phyloP scores from a whole-genome alignment of 306 rosid species.

The Pyrus bretschneideri region DNA sequence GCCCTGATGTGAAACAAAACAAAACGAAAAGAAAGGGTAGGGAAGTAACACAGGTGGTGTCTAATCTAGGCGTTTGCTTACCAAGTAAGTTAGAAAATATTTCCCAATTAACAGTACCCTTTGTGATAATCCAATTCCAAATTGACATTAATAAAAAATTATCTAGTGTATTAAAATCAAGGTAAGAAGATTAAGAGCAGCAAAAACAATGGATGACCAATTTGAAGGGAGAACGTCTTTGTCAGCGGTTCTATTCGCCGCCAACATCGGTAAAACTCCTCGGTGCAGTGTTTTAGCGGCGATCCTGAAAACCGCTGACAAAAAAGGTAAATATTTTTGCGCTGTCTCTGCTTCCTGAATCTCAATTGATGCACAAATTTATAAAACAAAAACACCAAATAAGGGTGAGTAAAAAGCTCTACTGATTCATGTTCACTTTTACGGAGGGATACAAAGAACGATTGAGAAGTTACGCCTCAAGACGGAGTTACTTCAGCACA shows the following conservation, averaged over 20 bases:
- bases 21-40: background rate
- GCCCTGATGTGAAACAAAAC: background rate
- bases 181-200: background rate
- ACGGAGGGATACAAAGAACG: background rate
- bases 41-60: background rate
- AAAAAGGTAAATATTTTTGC: background rate
- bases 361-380: background rate
- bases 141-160: background rate
- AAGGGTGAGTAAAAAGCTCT: too few species aligned
- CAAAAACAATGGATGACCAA: background rate
- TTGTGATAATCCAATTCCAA: background rate
- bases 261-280: accelerated
- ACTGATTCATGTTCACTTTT: background rate
- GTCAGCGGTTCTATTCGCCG: background rate
- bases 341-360: accelerated
- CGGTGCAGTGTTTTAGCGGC: background rate
- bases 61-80: background rate
- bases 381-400: too few species aligned
- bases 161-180: too few species aligned
- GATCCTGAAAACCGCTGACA: background rate
- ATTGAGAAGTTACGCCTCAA: background rate
- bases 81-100: background rate
- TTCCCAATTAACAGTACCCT: background rate
- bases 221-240: background rate
- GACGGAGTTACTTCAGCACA: background rate